Base-by-base conservation (phyloP, 2,329 filamentous ascomycete genomes). In the Apiospora arundinis region DNA sequence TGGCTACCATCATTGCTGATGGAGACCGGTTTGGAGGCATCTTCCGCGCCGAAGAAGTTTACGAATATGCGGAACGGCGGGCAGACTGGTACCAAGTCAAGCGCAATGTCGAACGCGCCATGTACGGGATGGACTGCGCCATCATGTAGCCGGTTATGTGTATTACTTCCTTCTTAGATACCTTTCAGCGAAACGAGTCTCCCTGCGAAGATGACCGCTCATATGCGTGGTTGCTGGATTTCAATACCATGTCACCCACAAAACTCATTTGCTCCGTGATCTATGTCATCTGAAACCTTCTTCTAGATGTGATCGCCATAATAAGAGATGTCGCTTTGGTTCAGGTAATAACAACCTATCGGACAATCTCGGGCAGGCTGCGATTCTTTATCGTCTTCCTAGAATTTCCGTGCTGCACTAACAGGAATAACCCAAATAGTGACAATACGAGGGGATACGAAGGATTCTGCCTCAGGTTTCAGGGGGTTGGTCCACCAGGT, bases 41-140 rank as follows among this genome's bases (percentile, higher is more conserved):
- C 67, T 98, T 98, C 78, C 89, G 95, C 25, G 94, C 95, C 0
- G 96, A 99, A 81, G 96, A 99, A 84, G 96, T 98, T 4, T 97
- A 97, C 78, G 95, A 98, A 85, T 99, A 97, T 84, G 96, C 95
- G 1, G 95, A 98, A 82, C 86, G 96, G 75, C 87, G 96, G 76
- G 95, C 95, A 68, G 96, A 99, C 83, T 99, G 96, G 96, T 97
- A 96, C 80, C 88, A 92, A 76, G 94, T 99, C 14, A 93, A 92
- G 84, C 90, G 89, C 74, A 91, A 95, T 74, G 96, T 99, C 7
- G 96, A 99, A 85, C 92, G 93, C 82, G 95, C 95, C 73, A 98
- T 99, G 95, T 98, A 98, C 83, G 96, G 96, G 5, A 90, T 97
- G 80, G 95, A 96, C 72, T 99, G 96, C 82, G 81, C 80, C 65